A percentile compares a stretch with the other conserved stretches of the same genome.
Conservation (phyloP, 148 eudicot genomes). For the Fagopyrum esculentum region DNA sequence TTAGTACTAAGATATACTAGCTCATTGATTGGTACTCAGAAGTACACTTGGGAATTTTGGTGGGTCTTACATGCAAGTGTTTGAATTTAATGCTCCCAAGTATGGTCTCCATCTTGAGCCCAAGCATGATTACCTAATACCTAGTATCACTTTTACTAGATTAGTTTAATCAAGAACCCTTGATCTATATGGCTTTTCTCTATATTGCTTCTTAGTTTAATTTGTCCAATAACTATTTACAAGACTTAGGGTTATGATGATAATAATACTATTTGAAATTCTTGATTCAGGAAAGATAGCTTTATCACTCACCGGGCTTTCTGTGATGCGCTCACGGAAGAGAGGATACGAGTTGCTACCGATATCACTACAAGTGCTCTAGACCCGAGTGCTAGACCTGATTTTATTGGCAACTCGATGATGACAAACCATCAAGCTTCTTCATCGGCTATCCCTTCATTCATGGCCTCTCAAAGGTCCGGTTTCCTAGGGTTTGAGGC, state of each 20-base stretch:
- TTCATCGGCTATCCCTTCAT: background rate
- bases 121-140: background rate
- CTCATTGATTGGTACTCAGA: background rate
- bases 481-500: background rate
- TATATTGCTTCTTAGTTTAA: background rate
- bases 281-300: slow-evolving; percentile 47
- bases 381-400: slow-evolving; percentile 23
- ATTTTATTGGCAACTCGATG: background rate
- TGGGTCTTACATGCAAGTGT: background rate
- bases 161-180: background rate
- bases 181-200: background rate
- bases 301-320: slow-evolving; percentile 60
- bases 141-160: background rate
- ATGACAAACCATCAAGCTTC: slow-evolving; percentile 8
- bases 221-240: background rate
- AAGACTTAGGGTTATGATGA: background rate
- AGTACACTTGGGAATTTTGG: background rate
- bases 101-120: background rate
- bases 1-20: background rate
- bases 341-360: slow-evolving; percentile 35
- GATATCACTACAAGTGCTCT: slow-evolving; percentile 20
- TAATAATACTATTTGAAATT: background rate
- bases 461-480: slow-evolving; percentile 5
- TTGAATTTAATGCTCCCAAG: slow-evolving; percentile 6
- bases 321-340: slow-evolving; percentile 53